Evolutionary conservation across 2,329 filamentous ascomycete genomes (phyloP).

Genomic region (Colletotrichum horii): DNA sequence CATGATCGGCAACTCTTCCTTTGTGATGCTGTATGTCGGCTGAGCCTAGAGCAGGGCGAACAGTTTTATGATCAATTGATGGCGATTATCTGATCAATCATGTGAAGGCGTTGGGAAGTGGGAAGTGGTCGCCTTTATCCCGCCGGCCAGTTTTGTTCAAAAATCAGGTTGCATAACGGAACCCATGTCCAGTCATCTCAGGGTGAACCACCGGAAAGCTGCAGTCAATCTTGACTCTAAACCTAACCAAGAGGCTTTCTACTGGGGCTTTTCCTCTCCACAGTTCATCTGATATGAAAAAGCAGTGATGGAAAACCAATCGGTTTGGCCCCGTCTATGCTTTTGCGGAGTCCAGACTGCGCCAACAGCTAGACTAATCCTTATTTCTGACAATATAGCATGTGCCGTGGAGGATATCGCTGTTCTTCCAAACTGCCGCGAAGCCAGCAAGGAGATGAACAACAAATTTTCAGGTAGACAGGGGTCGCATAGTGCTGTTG

Average conservation of each 20-base stretch:
- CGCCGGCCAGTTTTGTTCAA: neutral
- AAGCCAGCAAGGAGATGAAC: neutral
- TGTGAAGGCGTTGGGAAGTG: neutral
- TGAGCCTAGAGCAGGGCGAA: rapidly evolving
- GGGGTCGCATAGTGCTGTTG: neutral
- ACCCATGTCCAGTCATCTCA: neutral
- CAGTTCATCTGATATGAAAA: neutral
- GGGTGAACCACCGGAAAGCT: neutral
- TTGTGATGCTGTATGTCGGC: neutral
- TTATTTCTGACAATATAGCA: neutral
- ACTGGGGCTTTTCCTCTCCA: neutral
- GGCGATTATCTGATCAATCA: neutral
- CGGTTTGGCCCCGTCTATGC: neutral
- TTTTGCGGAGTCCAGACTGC: neutral
- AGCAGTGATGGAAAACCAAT: neutral
- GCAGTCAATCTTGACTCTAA: neutral
- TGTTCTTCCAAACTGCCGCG: neutral
- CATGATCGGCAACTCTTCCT: neutral
- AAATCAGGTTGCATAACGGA: neutral
- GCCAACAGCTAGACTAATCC: neutral
- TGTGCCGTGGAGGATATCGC: neutral
- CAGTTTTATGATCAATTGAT: neutral
- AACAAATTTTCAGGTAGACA: neutral
- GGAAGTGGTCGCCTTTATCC: neutral
- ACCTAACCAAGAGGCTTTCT: neutral